Conservation (phyloP, 164 flowering plant genomes). For the Malania oleifera region DNA sequence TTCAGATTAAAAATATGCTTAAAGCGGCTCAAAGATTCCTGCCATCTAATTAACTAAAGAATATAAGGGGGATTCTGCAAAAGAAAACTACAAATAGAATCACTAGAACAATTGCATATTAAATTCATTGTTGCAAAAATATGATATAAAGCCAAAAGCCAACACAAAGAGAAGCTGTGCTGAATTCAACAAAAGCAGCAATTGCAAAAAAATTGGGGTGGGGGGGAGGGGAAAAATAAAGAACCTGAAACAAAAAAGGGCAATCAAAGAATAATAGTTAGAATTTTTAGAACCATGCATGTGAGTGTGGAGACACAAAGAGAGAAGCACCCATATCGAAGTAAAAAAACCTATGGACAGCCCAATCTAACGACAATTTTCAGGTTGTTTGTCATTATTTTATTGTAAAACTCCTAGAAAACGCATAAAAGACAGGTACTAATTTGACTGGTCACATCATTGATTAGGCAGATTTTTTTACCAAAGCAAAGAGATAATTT, state of each 20-base stretch:
- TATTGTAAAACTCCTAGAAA: no score
- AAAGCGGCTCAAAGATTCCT: constrained; percentile 73
- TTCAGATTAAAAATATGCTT: constrained; percentile 66
- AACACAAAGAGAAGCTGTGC: neutral
- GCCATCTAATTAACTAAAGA: constrained; percentile 58
- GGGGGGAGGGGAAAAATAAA: neutral
- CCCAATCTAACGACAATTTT: neutral
- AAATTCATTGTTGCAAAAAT: neutral
- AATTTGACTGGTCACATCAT: no score
- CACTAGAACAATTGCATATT: neutral
- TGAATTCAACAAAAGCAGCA: neutral
- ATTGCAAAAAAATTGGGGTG: neutral
- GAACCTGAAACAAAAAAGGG: neutral
- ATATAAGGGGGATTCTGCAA: constrained; percentile 8
- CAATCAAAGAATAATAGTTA: neutral
- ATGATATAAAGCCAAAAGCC: neutral
- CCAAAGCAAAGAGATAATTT: no score
- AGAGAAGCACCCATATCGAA: neutral
- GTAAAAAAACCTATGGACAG: neutral
- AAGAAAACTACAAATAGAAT: constrained; percentile 2
- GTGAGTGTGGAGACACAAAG: neutral
- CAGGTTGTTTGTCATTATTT: neutral
- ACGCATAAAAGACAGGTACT: no score
- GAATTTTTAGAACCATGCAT: neutral
- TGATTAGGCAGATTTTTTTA: no score